Base-by-base conservation (phyloP, 1,284 basidiomycete species). In the Peniophora sp. region DNA sequence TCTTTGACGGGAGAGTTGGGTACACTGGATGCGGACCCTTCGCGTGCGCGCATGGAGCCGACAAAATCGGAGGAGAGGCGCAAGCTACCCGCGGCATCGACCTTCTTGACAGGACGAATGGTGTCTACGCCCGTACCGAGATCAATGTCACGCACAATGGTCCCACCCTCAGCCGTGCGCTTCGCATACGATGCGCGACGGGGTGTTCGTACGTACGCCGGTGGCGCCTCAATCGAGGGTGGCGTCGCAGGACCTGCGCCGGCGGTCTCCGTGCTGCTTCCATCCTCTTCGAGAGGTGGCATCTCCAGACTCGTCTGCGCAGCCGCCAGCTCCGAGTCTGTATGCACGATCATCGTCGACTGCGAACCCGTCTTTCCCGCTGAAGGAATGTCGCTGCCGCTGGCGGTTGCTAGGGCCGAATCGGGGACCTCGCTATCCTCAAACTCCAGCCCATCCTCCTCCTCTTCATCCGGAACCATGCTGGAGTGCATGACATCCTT, bases 21-120 rank as follows among this genome's bases (percentile, higher is more conserved):
- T 5, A 20, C 16, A 41, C 38, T 41, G n/a, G 38, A 41, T 14
- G 73, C 64, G 3, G 74, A 75, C 10, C 71, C 74, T 50, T 85
- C 81, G 60, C 74, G 75, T 48, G 67, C 63, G 52, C 83, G 73
- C 52, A 82, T 62, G 55, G 74, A 85, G 19, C 90, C 92, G 22
- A 94, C 83, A 63, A 79, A 94, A 58, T 91, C 91, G 17, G 82
- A 74, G 5, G 91, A 93, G 36, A 91, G 64, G 53, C 84, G 74
- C n/a, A 92, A 68, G 1, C 89, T 92, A 11, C 85, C 83, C 3
- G 77, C 73, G 0, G 85, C 78, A 63, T 97, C 92, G 20, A 95
- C 83, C 61, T 91, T 92, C 74, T 95, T 95, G 56, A 96, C 85
- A 0, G 94, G 94, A 52, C 93, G 79, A 59, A 97, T 90, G 1